Base-by-base conservation (phyloP, 495 filamentous ascomycete genomes). In the Aspergillus homomorphus region DNA sequence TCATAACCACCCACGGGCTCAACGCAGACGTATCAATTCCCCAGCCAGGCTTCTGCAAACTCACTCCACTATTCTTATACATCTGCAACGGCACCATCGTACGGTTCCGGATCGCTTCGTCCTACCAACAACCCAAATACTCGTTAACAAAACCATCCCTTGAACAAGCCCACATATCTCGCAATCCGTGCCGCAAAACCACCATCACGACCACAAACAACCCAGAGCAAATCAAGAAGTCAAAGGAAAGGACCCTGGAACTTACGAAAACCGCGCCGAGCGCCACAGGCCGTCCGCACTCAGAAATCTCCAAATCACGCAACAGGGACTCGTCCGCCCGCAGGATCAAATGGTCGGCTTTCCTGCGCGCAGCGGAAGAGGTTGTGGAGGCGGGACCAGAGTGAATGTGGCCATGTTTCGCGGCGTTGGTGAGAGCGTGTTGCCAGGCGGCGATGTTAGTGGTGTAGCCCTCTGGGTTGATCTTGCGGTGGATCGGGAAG, bases 391-490 rank as follows among this genome's bases (percentile, higher is more conserved):
- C 78, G 8, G 33, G 33, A 2, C 2, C 15, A 5, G 33, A 38
- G 33, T 14, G 33, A 12, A 89, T 77, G 26, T 84, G 73, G 6
- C 92, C 95, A 12, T 83, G 82, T 54, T 79, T 77, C 1, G 86
- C 79, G 21, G 92, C 89, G 45, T 77, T 73, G 19, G 82, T 77
- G 22, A 98, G 80, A 1, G 82, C 92, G 24, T 81, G 79, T 65
- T 87, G 84, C 94, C 94, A 98, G 44, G 92, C 90, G 15, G 82
- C 74, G 43, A 92, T 72, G 69, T 98, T 98, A 51, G 92, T 89
- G 26, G 80, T 73, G 75, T 92, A 98, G 60, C 92, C 93, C 65
- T 95, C 91, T 0, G 92, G 92, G 68, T 98, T 98, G 30, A 88
- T 87, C 54, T 83, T 84, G 58, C 82, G 82, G 60, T 93, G 91